A percentile compares a stretch with the other conserved stretches of the same genome.
Conservation (phyloP, 108 stramenopile genomes). For the Cyclotella distinguenda region DNA sequence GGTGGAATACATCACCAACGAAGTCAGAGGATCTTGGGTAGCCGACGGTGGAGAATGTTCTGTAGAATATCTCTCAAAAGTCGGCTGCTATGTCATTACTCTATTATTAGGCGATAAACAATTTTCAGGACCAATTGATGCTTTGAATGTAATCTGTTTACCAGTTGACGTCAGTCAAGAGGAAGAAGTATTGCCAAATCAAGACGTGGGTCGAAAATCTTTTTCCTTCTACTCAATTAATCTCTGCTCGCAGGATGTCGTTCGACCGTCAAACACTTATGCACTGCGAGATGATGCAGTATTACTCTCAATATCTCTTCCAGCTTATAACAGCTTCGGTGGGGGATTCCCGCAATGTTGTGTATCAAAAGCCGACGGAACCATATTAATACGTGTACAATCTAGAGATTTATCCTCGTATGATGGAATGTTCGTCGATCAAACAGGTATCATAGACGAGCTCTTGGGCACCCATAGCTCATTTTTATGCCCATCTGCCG, state of each 20-base stretch:
- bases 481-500: slow-evolving; percentile 5
- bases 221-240: too few species aligned
- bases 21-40: slow-evolving; percentile 27
- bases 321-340: neutral
- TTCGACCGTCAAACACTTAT: too few species aligned
- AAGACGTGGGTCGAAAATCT: too few species aligned
- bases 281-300: neutral
- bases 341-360: neutral
- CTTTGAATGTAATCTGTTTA: slow-evolving; percentile 11
- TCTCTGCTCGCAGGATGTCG: too few species aligned
- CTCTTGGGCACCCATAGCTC: slow-evolving; percentile 23
- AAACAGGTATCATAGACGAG: slow-evolving; percentile 7
- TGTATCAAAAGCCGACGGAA: slow-evolving; percentile 19
- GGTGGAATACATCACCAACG: too few species aligned
- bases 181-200: neutral
- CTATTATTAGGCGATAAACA: neutral
- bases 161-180: neutral
- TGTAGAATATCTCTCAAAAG: slow-evolving; percentile 42
- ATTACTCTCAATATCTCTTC: slow-evolving; percentile 12
- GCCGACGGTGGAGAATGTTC: slow-evolving; percentile 25
- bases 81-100: slow-evolving; percentile 36
- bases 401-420: neutral
- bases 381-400: slow-evolving; percentile 35
- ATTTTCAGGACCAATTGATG: slow-evolving; percentile 10
- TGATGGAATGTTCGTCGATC: neutral